Percentiles rank a stretch among this genome's conserved stretches.
phyloP scores from a whole-genome alignment of 2,329 filamentous ascomycete genomes.

The Colletotrichum sp. region DNA sequence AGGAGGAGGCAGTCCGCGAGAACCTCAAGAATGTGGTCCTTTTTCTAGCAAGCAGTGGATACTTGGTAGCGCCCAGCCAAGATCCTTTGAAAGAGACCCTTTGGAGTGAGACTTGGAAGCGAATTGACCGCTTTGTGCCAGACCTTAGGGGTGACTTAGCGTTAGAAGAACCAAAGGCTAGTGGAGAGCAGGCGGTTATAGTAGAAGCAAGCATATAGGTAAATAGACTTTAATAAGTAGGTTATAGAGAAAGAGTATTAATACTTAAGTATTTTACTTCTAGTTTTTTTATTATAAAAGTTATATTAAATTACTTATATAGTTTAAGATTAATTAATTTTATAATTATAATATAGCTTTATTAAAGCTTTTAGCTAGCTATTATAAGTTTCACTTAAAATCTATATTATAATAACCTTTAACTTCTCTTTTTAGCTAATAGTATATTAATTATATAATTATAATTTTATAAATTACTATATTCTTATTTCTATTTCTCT shows the following conservation, averaged over 20 bases:
- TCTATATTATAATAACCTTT: too few relatives aligned
- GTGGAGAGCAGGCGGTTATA: neutral
- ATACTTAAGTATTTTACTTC: neutral
- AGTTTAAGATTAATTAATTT: too few relatives aligned
- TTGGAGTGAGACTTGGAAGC: conserved; percentile 69
- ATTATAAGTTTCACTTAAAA: too few relatives aligned
- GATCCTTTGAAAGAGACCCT: conserved; percentile 61
- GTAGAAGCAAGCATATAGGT: neutral
- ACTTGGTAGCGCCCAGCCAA: conserved; percentile 73
- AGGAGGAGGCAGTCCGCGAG: conserved; percentile 95
- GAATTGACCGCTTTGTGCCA: conserved; percentile 69
- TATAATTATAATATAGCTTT: too few relatives aligned
- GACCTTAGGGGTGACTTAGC: conserved; percentile 63
- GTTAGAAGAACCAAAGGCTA: conserved; percentile 46
- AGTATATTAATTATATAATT: too few relatives aligned
- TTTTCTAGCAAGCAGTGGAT: conserved; percentile 91
- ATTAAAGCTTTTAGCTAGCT: too few relatives aligned
- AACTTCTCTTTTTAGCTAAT: too few relatives aligned
- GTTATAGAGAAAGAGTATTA: neutral
- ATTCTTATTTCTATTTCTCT: too few relatives aligned
- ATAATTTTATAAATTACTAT: too few relatives aligned
- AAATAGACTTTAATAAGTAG: neutral
- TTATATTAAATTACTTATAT: too few relatives aligned
- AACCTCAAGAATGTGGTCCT: conserved; percentile 95
- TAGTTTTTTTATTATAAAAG: neutral